These are phyloP conservation scores for Botryotinia narcissicola DNA, from an alignment of 2,329 filamentous ascomycete species.

Conservation along the genomic window DNA sequence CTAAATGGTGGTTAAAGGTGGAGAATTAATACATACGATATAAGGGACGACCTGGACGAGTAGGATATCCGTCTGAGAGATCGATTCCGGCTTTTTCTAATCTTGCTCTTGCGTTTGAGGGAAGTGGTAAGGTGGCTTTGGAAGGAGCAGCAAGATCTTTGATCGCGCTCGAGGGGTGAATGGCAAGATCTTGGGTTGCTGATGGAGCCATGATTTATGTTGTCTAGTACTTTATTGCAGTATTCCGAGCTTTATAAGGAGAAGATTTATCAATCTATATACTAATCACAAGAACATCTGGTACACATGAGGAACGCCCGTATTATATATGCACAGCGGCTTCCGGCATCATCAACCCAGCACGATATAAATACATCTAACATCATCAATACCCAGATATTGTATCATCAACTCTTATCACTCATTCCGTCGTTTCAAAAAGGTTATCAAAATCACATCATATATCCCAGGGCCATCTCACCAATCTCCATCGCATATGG, in stretches of 20 bases:
- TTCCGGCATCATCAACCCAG: background rate
- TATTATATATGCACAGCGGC: background rate
- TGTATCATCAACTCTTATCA: background rate
- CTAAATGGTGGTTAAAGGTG: background rate
- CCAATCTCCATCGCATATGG: background rate
- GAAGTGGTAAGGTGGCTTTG: constrained; percentile 64
- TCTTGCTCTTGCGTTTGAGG: constrained; percentile 53
- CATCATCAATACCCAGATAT: background rate
- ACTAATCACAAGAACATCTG: background rate
- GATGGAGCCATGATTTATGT: constrained; percentile 5
- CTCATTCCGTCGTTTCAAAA: background rate
- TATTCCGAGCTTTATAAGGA: background rate
- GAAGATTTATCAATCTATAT: background rate
- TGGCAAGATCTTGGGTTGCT: constrained; percentile 49
- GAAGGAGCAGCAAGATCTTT: constrained; percentile 59
- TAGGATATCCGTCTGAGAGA: constrained; percentile 68
- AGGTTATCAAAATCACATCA: background rate
- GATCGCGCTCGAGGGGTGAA: constrained; percentile 53
- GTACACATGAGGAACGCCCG: background rate
- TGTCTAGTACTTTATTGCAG: background rate
- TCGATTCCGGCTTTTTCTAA: constrained; percentile 69
- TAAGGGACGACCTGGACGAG: constrained; percentile 63
- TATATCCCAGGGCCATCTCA: background rate
- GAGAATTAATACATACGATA: constrained; percentile 42
- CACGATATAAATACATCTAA: background rate